Evolutionary conservation across 83 land plant species (phyloP).

Genomic region (Thuja plicata): DNA sequence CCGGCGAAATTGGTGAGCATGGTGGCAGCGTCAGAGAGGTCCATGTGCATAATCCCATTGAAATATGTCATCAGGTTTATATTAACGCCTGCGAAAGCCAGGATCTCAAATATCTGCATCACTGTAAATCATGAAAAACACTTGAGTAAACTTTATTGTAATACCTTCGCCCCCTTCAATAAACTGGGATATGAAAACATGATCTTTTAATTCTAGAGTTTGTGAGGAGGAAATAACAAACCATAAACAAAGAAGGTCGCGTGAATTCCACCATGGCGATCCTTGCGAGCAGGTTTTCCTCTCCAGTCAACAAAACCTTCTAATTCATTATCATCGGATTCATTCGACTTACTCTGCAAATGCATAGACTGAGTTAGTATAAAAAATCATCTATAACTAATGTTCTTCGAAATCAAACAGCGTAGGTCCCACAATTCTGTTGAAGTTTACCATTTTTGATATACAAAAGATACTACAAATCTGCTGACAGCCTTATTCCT

Average conservation of each 20-base stretch:
- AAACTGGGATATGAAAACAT: too few relatives aligned
- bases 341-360: background rate
- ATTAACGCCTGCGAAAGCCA: background rate
- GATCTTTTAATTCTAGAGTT: too few relatives aligned
- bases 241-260: conserved; percentile 52
- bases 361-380: background rate
- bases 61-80: background rate
- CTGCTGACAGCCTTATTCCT: too few relatives aligned
- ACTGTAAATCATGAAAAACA: background rate
- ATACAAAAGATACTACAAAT: background rate
- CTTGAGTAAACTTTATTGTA: background rate
- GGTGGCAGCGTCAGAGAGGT: conserved; percentile 21
- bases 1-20: conserved; percentile 53
- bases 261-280: conserved; percentile 55
- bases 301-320: conserved; percentile 57
- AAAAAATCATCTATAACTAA: too few relatives aligned
- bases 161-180: background rate
- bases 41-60: background rate
- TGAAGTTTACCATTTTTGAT: background rate
- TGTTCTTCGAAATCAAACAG: background rate
- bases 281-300: conserved; percentile 37
- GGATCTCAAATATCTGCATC: background rate
- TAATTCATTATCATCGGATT: conserved; percentile 12
- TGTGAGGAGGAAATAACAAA: background rate
- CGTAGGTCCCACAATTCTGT: too few relatives aligned